Evolutionary conservation across 768 basidiomycete genomes (phyloP).

Genomic region (Lactarius akahatsu): DNA sequence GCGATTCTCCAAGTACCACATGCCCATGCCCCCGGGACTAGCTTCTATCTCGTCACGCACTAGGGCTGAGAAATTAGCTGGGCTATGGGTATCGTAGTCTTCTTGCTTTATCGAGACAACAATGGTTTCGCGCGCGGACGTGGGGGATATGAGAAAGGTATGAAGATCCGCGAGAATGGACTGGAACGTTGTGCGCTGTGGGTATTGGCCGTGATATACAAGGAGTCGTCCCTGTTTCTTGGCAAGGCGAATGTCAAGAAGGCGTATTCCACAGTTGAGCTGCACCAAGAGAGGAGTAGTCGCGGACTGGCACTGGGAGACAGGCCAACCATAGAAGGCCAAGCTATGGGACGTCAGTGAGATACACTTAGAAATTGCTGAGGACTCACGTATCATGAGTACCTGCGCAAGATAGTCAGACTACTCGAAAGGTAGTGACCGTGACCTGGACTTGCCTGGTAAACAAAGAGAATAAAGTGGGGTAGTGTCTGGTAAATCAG

Average conservation of each 20-base stretch:
- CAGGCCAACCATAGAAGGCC: constrained; percentile 82
- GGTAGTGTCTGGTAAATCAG: constrained; percentile 61
- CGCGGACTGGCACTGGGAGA: constrained; percentile 82
- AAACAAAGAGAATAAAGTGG: constrained; percentile 74
- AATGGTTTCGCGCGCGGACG: constrained; percentile 65
- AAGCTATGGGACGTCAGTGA: constrained; percentile 45
- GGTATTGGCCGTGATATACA: constrained; percentile 78
- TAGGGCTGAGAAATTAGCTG: constrained; percentile 55
- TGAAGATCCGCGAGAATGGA: constrained; percentile 61
- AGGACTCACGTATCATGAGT: constrained; percentile 65
- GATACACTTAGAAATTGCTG: neutral
- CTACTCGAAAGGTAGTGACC: constrained; percentile 15
- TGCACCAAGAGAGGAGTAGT: constrained; percentile 63
- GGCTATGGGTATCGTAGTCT: constrained; percentile 51
- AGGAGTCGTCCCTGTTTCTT: constrained; percentile 62
- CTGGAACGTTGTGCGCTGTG: constrained; percentile 66
- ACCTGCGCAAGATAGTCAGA: constrained; percentile 37
- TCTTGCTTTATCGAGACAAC: constrained; percentile 92
- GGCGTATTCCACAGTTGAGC: constrained; percentile 73
- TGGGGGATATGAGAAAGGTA: constrained; percentile 58
- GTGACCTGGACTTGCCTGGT: constrained; percentile 54
- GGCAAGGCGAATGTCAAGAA: constrained; percentile 78
- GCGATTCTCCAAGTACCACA: constrained; percentile 84
- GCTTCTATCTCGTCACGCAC: constrained; percentile 63
- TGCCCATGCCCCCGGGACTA: constrained; percentile 51